Evolutionary conservation across 495 filamentous ascomycete species (phyloP).

Genomic region (Penicillium angulare): DNA sequence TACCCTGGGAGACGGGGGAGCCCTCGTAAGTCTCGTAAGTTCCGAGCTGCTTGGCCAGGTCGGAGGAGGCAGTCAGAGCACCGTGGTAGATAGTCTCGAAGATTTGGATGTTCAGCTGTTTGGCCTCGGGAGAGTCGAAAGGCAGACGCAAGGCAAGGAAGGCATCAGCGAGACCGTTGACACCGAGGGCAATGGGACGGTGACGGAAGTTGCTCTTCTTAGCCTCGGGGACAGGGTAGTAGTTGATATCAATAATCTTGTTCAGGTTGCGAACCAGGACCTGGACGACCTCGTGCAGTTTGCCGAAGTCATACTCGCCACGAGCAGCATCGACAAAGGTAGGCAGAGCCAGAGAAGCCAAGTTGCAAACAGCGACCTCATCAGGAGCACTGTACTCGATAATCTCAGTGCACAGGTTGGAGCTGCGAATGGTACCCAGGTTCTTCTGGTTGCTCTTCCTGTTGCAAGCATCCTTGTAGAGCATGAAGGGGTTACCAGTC

Average conservation of each 20-base stretch:
- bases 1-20: constrained; percentile 90
- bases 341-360: constrained; percentile 90
- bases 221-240: constrained; percentile 95
- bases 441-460: constrained; percentile 99
- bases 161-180: constrained; percentile 97
- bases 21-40: constrained; percentile 88
- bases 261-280: constrained; percentile 91
- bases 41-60: constrained; percentile 78
- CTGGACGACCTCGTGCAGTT: constrained; percentile 88
- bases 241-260: constrained; percentile 95
- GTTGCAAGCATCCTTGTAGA: constrained; percentile 98
- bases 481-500: constrained; percentile 98
- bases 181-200: constrained; percentile 90
- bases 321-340: constrained; percentile 80
- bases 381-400: constrained; percentile 95
- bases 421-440: constrained; percentile 94
- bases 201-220: constrained; percentile 92
- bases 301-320: constrained; percentile 87
- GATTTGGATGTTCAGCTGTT: constrained; percentile 93
- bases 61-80: constrained; percentile 82
- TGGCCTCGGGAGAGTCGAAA: constrained; percentile 92
- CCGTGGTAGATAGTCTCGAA: constrained; percentile 99
- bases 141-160: constrained; percentile 96
- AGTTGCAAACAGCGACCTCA: constrained; percentile 97
- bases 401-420: constrained; percentile 98